Evolutionary conservation across 345 rosid genomes (phyloP), one percentile per base, ranked within the genome.

Genomic region (Salix purpurea): DNA sequence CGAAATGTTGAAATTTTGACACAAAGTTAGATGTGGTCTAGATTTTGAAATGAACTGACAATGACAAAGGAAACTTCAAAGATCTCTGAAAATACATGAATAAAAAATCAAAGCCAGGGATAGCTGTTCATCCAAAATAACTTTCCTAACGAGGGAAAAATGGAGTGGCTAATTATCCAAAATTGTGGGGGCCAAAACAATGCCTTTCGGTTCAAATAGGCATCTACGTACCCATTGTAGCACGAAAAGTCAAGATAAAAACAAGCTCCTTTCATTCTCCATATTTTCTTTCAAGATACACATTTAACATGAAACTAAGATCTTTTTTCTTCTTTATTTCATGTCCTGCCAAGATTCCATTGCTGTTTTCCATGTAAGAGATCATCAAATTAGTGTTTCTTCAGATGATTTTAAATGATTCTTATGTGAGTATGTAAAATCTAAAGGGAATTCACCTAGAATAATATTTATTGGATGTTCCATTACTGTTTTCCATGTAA

Each of bases 141-240:
- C 2, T 60, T 75, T 23, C 62, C 32, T 7, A 2, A 16, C 18
- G n/a, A 66, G 28, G 21, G 9, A 54, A 21, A 21, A 19, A 6
- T 19, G n/a, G 2, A 7, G 2, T 7, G 0, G n/a, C 60, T 54
- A 21, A 54, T 54, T 54, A 21, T 21, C 23, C 23, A 54, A 7
- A 3, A 54, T 1, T 54, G 23, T 19, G 23, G 62, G 78, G 72
- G 67, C 73, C 19, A 32, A 26, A 32, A 54, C 26, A 42, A 4
- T 4, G 23, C 28, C n/a, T 64, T 73, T 81, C 71, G n/a, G 16
- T 65, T 76, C 69, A 83, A 77, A 79, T 58, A 39, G 24, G 46
- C 46, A 42, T 42, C 13, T 42, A 11, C 46, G 44, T 42, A 12
- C 14, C 46, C 46, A 11, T 10, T 11, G 14, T 0, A 42, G 46